Percentiles rank a stretch among this genome's conserved stretches.
phyloP scores from a whole-genome alignment of 2,329 filamentous ascomycete genomes.

The Trichoderma gracile region DNA sequence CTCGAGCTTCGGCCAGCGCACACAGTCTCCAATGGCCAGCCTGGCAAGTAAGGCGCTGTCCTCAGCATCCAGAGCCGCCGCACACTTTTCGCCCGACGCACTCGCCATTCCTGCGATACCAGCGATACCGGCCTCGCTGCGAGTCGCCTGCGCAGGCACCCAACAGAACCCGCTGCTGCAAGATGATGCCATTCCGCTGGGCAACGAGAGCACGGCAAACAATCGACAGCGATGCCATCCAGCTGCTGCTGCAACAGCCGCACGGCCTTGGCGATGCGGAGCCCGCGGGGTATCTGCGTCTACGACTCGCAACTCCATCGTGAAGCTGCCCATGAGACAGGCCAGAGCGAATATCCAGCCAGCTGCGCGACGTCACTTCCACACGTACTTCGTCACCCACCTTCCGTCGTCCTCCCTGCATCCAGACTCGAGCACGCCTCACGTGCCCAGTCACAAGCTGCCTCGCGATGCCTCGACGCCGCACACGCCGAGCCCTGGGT shows the following conservation, averaged over 20 bases:
- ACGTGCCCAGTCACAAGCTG: conserved; percentile 76
- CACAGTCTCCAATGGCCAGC: conserved; percentile 30
- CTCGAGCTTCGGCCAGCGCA: conserved; percentile 22
- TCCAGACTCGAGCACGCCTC: conserved; percentile 70
- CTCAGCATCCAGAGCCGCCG: conserved; percentile 29
- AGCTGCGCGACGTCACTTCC: conserved; percentile 60
- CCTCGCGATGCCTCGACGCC: conserved; percentile 82
- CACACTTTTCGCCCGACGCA: conserved; percentile 28
- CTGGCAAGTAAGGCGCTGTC: conserved; percentile 29
- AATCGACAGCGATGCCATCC: conserved; percentile 7
- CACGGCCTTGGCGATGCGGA: conserved; percentile 23
- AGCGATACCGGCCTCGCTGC: conserved; percentile 20
- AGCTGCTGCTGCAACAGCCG: neutral
- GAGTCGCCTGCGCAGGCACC: neutral
- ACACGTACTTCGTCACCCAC: conserved; percentile 97
- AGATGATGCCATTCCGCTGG: neutral
- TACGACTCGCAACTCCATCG: neutral
- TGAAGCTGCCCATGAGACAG: conserved; percentile 9
- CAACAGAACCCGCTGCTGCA: neutral
- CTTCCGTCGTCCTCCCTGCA: conserved; percentile 90
- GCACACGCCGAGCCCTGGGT: conserved; percentile 60
- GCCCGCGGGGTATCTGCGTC: conserved; percentile 9
- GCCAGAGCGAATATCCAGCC: conserved; percentile 8
- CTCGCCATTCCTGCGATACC: conserved; percentile 18
- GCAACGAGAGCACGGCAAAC: neutral